phyloP scores from a whole-genome alignment of 2,329 filamentous ascomycete species.

The Huntiella omanensis region DNA sequence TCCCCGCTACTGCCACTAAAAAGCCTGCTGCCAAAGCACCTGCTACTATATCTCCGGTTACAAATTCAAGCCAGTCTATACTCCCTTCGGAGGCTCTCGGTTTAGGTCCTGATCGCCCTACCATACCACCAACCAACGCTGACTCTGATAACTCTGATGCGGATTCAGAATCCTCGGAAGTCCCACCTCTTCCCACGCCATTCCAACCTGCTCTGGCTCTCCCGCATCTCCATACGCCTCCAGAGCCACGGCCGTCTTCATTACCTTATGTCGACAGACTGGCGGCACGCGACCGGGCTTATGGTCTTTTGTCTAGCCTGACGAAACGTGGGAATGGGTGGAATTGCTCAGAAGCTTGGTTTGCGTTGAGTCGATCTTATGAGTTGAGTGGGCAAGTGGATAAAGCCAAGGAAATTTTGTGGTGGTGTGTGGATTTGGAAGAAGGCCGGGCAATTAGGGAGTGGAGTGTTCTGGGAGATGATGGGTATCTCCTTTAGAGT shows the following conservation, averaged over 20 bases:
- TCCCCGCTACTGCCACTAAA: not conserved
- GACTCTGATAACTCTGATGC: conserved; percentile 4
- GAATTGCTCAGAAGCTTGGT: conserved; percentile 91
- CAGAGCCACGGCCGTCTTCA: conserved; percentile 36
- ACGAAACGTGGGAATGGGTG: conserved; percentile 76
- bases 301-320: conserved; percentile 59
- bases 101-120: conserved; percentile 8
- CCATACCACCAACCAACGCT: not conserved
- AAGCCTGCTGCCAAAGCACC: not conserved
- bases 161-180: conserved; percentile 11
- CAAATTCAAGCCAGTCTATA: not conserved
- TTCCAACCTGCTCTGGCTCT: conserved; percentile 9
- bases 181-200: conserved; percentile 15
- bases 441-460: conserved; percentile 61
- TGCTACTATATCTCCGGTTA: not conserved
- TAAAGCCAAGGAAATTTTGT: conserved; percentile 79
- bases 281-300: conserved; percentile 78
- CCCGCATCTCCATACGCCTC: conserved; percentile 25
- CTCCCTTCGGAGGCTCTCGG: conserved; percentile 7
- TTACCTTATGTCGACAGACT: conserved; percentile 62
- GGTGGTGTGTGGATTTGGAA: conserved; percentile 95
- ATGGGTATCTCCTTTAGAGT: conserved; percentile 36
- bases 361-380: conserved; percentile 65
- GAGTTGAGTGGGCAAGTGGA: conserved; percentile 72
- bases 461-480: conserved; percentile 53